phyloP scores from a whole-genome alignment of 768 basidiomycete species.

The Pulveroboletus sp. region DNA sequence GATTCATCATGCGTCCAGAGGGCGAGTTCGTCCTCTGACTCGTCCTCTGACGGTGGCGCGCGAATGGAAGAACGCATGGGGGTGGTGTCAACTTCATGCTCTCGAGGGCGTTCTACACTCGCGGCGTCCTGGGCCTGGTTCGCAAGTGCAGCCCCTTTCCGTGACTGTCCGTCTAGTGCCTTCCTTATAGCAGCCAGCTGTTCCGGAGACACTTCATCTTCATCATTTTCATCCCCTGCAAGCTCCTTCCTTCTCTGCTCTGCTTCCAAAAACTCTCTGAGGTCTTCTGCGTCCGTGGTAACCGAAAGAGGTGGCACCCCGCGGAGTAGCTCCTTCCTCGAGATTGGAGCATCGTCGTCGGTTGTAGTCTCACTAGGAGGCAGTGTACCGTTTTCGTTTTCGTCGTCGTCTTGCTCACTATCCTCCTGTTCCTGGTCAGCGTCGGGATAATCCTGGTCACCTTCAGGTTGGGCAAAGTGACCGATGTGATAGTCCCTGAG shows the following conservation, averaged over 20 bases:
- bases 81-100: constrained; percentile 12
- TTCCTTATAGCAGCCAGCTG: constrained; percentile 12
- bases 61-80: constrained; percentile 12
- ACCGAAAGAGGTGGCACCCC: constrained; percentile 42
- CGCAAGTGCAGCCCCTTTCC: constrained; percentile 6
- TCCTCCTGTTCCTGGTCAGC: constrained; percentile 41
- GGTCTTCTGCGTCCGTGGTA: constrained; percentile 54
- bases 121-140: constrained; percentile 5
- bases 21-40: constrained; percentile 48
- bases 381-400: constrained; percentile 58
- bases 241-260: constrained; percentile 50
- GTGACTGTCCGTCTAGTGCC: constrained; percentile 12
- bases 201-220: constrained; percentile 22
- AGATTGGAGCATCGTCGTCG: constrained; percentile 27
- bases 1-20: constrained; percentile 41
- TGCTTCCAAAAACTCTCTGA: constrained; percentile 62
- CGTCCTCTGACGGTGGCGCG: constrained; percentile 18
- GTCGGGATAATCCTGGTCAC: constrained; percentile 37
- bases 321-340: constrained; percentile 29
- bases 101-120: not conserved
- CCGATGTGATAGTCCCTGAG: constrained; percentile 47
- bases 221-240: constrained; percentile 25
- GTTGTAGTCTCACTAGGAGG: constrained; percentile 26
- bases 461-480: constrained; percentile 40
- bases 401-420: constrained; percentile 45